Percentiles rank a stretch among this genome's conserved stretches.
phyloP scores from a whole-genome alignment of 495 filamentous ascomycete species.

The Clavariopsis aquatica region DNA sequence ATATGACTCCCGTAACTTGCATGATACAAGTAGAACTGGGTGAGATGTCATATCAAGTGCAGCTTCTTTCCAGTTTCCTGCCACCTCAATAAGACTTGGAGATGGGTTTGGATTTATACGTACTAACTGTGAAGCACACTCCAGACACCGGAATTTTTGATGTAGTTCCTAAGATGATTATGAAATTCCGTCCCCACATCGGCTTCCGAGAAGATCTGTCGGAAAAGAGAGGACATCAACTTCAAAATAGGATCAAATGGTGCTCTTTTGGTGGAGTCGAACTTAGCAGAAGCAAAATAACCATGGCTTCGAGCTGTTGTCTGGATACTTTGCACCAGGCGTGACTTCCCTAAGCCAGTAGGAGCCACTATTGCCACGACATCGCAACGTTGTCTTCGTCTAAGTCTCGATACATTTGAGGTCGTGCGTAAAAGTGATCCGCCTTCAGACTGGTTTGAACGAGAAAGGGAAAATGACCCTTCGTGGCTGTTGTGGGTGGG shows the following conservation, averaged over 20 bases:
- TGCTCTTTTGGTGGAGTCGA: conserved; percentile 75
- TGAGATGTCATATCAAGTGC: neutral
- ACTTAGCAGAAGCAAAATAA: conserved; percentile 82
- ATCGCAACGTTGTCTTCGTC: conserved; percentile 70
- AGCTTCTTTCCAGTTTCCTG: neutral
- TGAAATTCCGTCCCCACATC: conserved; percentile 85
- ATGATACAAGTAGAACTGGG: neutral
- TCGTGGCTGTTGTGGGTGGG: conserved; percentile 28
- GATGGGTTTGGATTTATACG: neutral
- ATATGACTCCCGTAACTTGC: neutral
- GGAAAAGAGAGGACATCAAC: conserved; percentile 76
- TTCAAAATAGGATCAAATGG: conserved; percentile 84
- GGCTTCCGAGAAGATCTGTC: conserved; percentile 87
- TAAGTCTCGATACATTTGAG: conserved; percentile 55
- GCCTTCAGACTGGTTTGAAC: conserved; percentile 26
- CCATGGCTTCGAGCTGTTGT: conserved; percentile 69
- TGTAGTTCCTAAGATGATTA: conserved; percentile 66
- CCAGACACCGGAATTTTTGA: conserved; percentile 68
- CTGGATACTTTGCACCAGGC: conserved; percentile 75
- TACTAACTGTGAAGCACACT: conserved; percentile 67
- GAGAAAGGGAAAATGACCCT: conserved; percentile 18
- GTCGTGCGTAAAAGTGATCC: conserved; percentile 43
- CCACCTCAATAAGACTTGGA: neutral
- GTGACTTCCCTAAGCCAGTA: conserved; percentile 81
- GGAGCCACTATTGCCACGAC: conserved; percentile 74